Evolutionary conservation across 495 filamentous ascomycete genomes (phyloP), one percentile per base, ranked within the genome.

Genomic region (Daldinia concentrica): DNA sequence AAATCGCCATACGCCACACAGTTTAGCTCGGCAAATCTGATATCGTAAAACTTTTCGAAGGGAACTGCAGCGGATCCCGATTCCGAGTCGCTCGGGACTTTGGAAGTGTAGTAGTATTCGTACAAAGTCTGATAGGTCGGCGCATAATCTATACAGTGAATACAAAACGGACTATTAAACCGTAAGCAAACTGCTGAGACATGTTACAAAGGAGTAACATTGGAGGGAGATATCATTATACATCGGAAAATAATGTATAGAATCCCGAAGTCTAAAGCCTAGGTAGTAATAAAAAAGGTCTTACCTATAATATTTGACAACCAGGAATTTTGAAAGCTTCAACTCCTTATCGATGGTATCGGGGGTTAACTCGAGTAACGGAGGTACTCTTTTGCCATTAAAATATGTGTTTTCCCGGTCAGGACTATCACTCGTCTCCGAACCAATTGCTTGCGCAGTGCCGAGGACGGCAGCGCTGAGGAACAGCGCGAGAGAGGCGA

Each of bases 71-170:
- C 58, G 1, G 69, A 52, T 27, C 66, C 39, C n/a, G 70, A 72
- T 17, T 76, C 63, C n/a, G 74, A 43, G 57, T 82, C 75, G 27
- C 61, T 54, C 52, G 82, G 70, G 58, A 74, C 76, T 73, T 92
- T 89, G n/a, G 92, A 95, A 6, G 95, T 97, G 79, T 94, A 97
- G 82, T 98, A 97, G 81, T 89, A 98, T 79, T 98, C 95, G 82
- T 97, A 97, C 24, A 97, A 82, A 6, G 95, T 97, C 82, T 98
- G 93, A 85, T 89, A 98, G 58, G 87, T 90, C 27, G 96, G 96
- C 36, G 92, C 93, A 71, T 92, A 89, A 43, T 84, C 83, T 72
- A 86, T 82, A 81, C 96, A 98, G 80, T 98, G 95, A 41, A 81
- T 82, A 77, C 94, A 98, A 26, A 84, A 87, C 24, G 86, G 86